phyloP scores from a whole-genome alignment of 305 asterid species.

The Plantago lanceolata region DNA sequence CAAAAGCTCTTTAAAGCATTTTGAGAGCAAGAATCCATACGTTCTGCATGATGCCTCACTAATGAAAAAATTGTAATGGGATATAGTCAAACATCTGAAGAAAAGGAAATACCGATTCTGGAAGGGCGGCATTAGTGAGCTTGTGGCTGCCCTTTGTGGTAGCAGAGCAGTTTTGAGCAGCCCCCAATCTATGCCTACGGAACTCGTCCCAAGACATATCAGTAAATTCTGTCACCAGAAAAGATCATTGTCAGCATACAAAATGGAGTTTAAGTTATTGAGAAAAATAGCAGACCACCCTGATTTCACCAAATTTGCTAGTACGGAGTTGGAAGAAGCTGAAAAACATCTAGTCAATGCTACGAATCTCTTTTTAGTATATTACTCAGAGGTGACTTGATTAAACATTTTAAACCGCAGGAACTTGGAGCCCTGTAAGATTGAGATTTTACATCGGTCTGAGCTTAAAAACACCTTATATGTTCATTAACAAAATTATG shows the following conservation, averaged over 20 bases:
- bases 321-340: not conserved
- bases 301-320: not conserved
- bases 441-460: too few species aligned
- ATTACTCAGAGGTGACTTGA: too few species aligned
- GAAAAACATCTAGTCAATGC: not conserved
- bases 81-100: not conserved
- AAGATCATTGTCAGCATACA: not conserved
- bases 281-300: not conserved
- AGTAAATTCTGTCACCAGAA: constrained; percentile 56
- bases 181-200: constrained; percentile 66
- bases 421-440: too few species aligned
- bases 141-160: constrained; percentile 74
- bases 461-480: too few species aligned
- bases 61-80: not conserved
- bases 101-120: constrained; percentile 52
- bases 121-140: constrained; percentile 52
- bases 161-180: constrained; percentile 97
- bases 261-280: not conserved
- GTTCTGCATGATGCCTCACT: not conserved
- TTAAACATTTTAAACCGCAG: too few species aligned
- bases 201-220: constrained; percentile 97
- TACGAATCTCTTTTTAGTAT: not conserved
- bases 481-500: too few species aligned
- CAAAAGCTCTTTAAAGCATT: not conserved
- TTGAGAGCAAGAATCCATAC: too few species aligned